Evolutionary conservation across 2,329 filamentous ascomycete genomes (phyloP), one percentile per base, ranked within the genome.

Genomic region (Ilyonectria sp.): DNA sequence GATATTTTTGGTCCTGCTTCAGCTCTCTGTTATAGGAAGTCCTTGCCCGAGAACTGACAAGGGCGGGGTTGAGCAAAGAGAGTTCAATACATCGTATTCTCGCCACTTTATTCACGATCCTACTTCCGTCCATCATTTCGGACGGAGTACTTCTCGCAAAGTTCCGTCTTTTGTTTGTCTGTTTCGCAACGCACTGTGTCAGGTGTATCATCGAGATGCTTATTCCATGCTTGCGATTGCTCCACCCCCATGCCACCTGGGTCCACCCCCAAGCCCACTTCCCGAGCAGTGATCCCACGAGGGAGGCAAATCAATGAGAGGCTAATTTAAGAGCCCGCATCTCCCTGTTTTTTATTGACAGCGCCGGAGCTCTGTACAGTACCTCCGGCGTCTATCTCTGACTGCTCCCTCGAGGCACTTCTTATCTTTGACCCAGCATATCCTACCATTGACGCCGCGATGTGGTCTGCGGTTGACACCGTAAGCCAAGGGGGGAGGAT

Each of bases 161-260:
- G 19, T 46, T 29, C 40, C 29, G 19, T n/a, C 10, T 31, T 50
- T 17, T n/a, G 15, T 19, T 33, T 58, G 13, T 53, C 29, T 37
- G 8, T 37, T 40, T 29, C 52, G n/a, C 29, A 31, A 35, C 46
- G 11, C 43, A 15, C 46, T 46, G 54, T 63, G 35, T 53, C 61
- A 58, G 29, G 37, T 56, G n/a, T 55, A 46, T 55, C 61, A 46
- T 64, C 40, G 54, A 46, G 61, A 64, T 43, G 47, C 61, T 26
- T 40, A 31, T 59, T 35, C 11, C 17, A 58, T 59, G 43, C 40
- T 26, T 53, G 26, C 40, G 19, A 43, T 43, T 43, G 40, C 57
- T 37, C 57, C 46, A 52, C 33, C 29, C 50, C 19, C 29, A 58
- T 58, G 43, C 54, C 54, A 59, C 44, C 37, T 31, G 29, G 46